Percentiles rank a stretch among this genome's conserved stretches.
phyloP scores from a whole-genome alignment of 176 grass and related monocot species.

The Triticum dicoccoides region DNA sequence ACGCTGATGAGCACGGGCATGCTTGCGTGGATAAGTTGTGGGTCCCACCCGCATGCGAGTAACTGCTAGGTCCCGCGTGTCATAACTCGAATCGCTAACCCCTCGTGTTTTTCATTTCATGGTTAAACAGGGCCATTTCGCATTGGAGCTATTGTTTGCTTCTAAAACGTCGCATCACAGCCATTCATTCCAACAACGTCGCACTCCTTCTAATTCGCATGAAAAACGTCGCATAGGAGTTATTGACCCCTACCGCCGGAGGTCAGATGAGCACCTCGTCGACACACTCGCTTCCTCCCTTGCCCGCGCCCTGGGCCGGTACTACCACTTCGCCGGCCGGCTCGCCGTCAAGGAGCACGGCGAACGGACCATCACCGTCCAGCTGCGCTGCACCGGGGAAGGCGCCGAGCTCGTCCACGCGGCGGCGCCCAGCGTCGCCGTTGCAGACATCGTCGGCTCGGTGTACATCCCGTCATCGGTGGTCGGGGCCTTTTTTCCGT shows the following conservation, averaged over 20 bases:
- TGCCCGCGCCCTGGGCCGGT: background rate
- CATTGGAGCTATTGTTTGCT: too few relatives aligned
- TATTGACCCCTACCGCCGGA: background rate
- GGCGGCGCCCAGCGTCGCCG: background rate
- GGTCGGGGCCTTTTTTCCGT: background rate
- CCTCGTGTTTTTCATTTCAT: too few relatives aligned
- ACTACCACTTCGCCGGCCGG: background rate
- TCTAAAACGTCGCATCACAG: too few relatives aligned
- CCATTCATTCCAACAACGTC: too few relatives aligned
- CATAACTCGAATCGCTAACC: too few relatives aligned
- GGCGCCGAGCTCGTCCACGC: background rate
- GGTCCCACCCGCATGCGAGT: too few relatives aligned
- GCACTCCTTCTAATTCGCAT: too few relatives aligned
- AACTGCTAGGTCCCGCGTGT: too few relatives aligned
- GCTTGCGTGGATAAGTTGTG: too few relatives aligned
- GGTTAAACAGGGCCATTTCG: too few relatives aligned
- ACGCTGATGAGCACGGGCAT: too few relatives aligned
- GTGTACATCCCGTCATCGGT: background rate
- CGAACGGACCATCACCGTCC: background rate
- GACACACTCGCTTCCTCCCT: background rate
- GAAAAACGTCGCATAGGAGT: too few relatives aligned
- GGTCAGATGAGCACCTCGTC: background rate
- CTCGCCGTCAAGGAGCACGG: background rate
- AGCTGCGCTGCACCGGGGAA: background rate
- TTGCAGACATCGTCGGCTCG: background rate